phyloP scores from a whole-genome alignment of 805 yeast species.

The Komagataella mondaviorum region DNA sequence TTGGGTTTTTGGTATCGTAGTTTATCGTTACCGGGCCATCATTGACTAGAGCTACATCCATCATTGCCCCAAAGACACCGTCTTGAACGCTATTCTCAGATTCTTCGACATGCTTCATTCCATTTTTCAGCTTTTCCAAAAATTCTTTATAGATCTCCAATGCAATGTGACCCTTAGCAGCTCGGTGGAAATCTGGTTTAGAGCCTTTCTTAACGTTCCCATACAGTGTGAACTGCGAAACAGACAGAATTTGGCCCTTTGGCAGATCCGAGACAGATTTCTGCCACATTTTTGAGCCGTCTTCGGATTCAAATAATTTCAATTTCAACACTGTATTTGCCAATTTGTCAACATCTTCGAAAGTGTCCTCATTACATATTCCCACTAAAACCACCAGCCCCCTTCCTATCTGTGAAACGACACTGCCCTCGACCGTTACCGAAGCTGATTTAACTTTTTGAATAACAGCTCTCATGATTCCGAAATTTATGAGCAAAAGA shows the following conservation, averaged over 20 bases:
- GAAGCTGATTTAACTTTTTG: conserved; percentile 86
- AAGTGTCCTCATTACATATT: conserved; percentile 63
- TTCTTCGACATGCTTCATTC: conserved; percentile 15
- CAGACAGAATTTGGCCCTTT: conserved; percentile 65
- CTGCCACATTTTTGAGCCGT: conserved; percentile 55
- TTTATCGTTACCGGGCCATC: conserved; percentile 91
- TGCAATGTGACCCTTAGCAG: conserved; percentile 67
- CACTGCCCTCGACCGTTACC: conserved; percentile 62
- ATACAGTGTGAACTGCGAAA: conserved; percentile 85
- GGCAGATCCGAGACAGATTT: conserved; percentile 43
- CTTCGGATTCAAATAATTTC: conserved; percentile 52
- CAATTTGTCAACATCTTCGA: conserved; percentile 55
- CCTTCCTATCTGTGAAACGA: conserved; percentile 60
- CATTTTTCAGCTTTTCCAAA: conserved; percentile 27
- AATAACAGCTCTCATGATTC: conserved; percentile 70
- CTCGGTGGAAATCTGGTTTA: conserved; percentile 89
- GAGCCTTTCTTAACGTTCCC: conserved; percentile 84
- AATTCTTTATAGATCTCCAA: conserved; percentile 37
- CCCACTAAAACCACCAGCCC: conserved; percentile 83
- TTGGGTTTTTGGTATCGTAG: conserved; percentile 48
- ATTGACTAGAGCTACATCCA: conserved; percentile 80
- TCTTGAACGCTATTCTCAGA: conserved; percentile 63
- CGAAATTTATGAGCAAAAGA: no score
- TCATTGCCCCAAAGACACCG: conserved; percentile 94
- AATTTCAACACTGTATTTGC: conserved; percentile 54